Conservation (phyloP, 768 basidiomycete species). For the Panaeolus papilionaceus region DNA sequence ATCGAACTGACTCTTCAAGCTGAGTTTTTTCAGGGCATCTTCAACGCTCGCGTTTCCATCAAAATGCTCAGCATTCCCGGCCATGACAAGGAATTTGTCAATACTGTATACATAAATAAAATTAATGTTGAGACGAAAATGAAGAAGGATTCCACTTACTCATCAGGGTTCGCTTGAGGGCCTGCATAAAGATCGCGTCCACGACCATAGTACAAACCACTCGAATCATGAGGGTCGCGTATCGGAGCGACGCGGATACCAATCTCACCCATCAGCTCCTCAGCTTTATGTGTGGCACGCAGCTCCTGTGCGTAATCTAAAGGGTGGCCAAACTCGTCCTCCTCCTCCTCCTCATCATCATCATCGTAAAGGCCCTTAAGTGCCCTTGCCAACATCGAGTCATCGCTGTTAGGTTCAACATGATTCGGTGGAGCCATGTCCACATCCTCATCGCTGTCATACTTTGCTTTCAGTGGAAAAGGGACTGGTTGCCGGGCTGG, state of each 20-base stretch:
- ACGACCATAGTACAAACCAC: conserved; percentile 55
- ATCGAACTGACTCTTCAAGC: conserved; percentile 52
- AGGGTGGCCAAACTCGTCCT: neutral
- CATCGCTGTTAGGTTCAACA: no score
- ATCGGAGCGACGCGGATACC: neutral
- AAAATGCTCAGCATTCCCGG: conserved; percentile 64
- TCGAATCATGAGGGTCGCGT: conserved; percentile 42
- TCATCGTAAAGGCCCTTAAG: neutral
- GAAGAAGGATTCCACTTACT: conserved; percentile 43
- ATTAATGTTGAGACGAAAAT: conserved; percentile 15
- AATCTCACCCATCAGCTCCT: neutral
- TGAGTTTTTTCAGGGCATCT: conserved; percentile 58
- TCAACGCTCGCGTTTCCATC: conserved; percentile 66
- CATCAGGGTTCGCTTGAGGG: conserved; percentile 51
- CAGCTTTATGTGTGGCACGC: neutral
- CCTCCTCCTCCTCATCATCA: neutral
- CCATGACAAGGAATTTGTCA: conserved; percentile 56
- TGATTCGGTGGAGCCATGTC: no score
- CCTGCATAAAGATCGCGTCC: conserved; percentile 51
- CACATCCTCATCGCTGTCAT: no score
- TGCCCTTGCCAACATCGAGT: neutral
- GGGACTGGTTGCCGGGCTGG: no score
- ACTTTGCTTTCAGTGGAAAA: no score
- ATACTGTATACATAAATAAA: conserved; percentile 42
- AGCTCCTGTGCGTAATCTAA: neutral